Percentiles rank a stretch among this genome's conserved stretches.
Evolutionary conservation across 2,329 filamentous ascomycete species (phyloP).

Genomic region (Sporothrix sp.): DNA sequence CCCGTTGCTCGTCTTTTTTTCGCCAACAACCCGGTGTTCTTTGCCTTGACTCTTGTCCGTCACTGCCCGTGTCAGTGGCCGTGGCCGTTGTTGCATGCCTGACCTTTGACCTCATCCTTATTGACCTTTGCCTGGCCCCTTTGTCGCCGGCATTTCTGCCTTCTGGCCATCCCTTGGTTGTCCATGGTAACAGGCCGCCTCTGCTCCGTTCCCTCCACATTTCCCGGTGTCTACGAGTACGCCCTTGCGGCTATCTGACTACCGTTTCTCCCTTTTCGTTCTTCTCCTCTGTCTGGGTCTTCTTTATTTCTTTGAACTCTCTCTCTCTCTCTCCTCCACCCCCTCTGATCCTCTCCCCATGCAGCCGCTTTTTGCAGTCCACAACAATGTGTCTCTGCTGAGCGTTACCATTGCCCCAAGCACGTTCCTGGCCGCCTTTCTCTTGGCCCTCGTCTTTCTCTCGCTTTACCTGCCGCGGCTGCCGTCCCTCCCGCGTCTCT

Average conservation of each 20-base stretch:
- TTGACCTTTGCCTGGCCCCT: not conserved
- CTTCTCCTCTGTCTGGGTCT: not conserved
- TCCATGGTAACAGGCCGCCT: too few species aligned
- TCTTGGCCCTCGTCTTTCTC: conserved; percentile 41
- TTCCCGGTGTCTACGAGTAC: too few species aligned
- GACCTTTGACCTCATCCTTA: not conserved
- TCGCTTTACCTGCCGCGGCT: conserved; percentile 36
- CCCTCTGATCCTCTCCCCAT: conserved; percentile 26
- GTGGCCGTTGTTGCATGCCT: too few species aligned
- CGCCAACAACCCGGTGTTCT: too few species aligned
- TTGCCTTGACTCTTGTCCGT: too few species aligned
- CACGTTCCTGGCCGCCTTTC: conserved; percentile 44
- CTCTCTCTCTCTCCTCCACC: not conserved
- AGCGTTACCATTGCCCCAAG: conserved; percentile 49
- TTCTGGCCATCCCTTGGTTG: too few species aligned
- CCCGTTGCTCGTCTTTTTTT: too few species aligned
- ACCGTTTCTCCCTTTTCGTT: not conserved
- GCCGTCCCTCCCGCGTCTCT: conserved; percentile 17
- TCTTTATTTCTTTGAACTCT: not conserved
- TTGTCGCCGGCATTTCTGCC: not conserved
- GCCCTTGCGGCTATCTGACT: too few species aligned
- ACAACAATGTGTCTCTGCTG: conserved; percentile 51
- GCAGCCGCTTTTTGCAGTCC: conserved; percentile 50
- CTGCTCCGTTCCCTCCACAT: too few species aligned
- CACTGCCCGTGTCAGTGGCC: too few species aligned